Evolutionary conservation across 169 alveolate genomes (phyloP).

Genomic region (Eimeria sp.): DNA sequence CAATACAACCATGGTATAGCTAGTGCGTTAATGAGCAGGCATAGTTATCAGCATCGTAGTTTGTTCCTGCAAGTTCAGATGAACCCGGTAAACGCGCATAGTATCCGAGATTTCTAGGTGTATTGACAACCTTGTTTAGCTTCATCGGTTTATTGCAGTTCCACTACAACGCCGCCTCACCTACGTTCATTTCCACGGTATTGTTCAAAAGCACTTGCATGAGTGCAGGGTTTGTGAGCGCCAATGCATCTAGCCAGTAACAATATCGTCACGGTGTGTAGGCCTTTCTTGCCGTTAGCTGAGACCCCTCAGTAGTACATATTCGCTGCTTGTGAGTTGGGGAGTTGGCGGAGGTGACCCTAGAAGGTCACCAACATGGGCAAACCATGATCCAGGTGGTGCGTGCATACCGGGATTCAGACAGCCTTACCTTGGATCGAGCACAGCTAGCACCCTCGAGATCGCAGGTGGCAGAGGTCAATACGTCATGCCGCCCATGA

Average conservation of each 20-base stretch:
- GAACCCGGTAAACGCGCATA: neutral
- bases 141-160: neutral
- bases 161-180: neutral
- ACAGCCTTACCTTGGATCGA: neutral
- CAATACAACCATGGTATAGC: neutral
- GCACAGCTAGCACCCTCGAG: neutral
- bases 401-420: neutral
- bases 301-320: neutral
- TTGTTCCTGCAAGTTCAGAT: neutral
- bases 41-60: neutral
- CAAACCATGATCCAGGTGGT: neutral
- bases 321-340: neutral
- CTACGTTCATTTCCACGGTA: neutral
- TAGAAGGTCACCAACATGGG: neutral
- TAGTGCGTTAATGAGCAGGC: neutral
- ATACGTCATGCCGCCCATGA: neutral
- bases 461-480: neutral
- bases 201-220: neutral
- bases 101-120: neutral
- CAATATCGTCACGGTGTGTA: neutral
- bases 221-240: neutral
- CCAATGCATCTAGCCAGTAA: neutral
- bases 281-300: neutral
- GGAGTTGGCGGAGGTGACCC: neutral
- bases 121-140: neutral